These are phyloP conservation scores for Hortiboletus campestris DNA, from an alignment of 768 basidiomycete genomes.

Conservation along the genomic window DNA sequence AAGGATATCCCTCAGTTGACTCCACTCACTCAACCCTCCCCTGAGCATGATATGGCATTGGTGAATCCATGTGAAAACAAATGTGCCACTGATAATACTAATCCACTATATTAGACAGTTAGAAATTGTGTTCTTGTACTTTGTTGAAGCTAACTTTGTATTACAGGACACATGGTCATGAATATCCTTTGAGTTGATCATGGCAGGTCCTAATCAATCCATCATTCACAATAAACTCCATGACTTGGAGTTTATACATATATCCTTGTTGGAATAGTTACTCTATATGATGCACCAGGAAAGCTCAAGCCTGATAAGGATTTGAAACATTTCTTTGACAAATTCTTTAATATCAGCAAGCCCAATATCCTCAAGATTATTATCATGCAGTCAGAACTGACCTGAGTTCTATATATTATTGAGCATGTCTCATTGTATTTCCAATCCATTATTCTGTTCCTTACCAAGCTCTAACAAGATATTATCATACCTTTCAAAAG, in stretches of 20 bases:
- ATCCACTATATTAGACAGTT: too few relatives aligned
- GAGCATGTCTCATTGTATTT: background rate
- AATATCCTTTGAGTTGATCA: background rate
- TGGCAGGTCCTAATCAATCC: background rate
- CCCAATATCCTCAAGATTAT: background rate
- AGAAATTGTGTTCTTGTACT: too few relatives aligned
- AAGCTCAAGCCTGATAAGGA: background rate
- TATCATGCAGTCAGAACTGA: background rate
- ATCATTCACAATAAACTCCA: background rate
- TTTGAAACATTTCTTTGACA: background rate
- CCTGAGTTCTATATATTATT: background rate
- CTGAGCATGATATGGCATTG: too few relatives aligned
- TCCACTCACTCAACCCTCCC: too few relatives aligned
- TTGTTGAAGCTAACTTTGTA: too few relatives aligned
- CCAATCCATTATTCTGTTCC: background rate
- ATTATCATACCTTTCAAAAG: background rate
- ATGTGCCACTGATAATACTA: too few relatives aligned
- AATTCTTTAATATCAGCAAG: background rate
- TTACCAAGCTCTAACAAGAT: background rate
- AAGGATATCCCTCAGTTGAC: too few relatives aligned
- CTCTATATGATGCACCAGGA: background rate
- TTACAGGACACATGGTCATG: slow-evolving; percentile 1
- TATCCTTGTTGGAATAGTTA: background rate
- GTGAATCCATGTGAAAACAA: too few relatives aligned
- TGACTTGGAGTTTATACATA: background rate